Evolutionary conservation across 2,329 filamentous ascomycete genomes (phyloP).

Genomic region (Penicillium sp.): DNA sequence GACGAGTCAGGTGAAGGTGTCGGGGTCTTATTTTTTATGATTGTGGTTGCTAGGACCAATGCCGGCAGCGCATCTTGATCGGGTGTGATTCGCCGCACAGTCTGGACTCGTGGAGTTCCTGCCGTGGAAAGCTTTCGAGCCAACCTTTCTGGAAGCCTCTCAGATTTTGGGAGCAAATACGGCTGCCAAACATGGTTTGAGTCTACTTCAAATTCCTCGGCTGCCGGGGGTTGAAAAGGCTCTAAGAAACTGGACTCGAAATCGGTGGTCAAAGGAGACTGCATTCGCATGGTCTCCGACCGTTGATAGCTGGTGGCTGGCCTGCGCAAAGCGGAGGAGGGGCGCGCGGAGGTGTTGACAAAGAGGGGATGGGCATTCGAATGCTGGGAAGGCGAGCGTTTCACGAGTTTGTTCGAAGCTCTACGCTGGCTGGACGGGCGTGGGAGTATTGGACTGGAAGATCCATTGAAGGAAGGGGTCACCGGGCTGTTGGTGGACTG

Average conservation of each 20-base stretch:
- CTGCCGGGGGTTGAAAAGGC: slow-evolving; percentile 3
- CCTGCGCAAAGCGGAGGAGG: slow-evolving; percentile 50
- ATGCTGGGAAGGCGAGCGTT: slow-evolving; percentile 54
- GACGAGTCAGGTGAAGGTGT: slow-evolving; percentile 23
- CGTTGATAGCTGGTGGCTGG: slow-evolving; percentile 61
- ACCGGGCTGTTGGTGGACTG: slow-evolving; percentile 46
- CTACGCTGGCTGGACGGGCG: slow-evolving; percentile 28
- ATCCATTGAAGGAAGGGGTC: slow-evolving; percentile 52
- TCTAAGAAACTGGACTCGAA: slow-evolving; percentile 25
- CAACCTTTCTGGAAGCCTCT: slow-evolving; percentile 27
- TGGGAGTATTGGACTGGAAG: slow-evolving; percentile 48
- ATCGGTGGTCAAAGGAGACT: slow-evolving; percentile 31
- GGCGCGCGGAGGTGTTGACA: slow-evolving; percentile 28
- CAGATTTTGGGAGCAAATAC: slow-evolving; percentile 34
- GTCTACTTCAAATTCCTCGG: slow-evolving; percentile 12
- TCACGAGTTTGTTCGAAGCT: slow-evolving; percentile 58
- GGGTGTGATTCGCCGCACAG: slow-evolving; percentile 43
- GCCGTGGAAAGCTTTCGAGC: slow-evolving; percentile 40
- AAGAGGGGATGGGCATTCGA: slow-evolving; percentile 39
- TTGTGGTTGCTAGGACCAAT: slow-evolving; percentile 44
- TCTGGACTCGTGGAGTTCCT: slow-evolving; percentile 31
- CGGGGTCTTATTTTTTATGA: slow-evolving; percentile 23
- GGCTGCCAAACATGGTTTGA: slow-evolving; percentile 33
- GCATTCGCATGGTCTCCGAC: slow-evolving; percentile 49
- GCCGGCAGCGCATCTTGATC: slow-evolving; percentile 44